Conservation (phyloP, 2,329 filamentous ascomycete genomes). For the Knufia petricola region DNA sequence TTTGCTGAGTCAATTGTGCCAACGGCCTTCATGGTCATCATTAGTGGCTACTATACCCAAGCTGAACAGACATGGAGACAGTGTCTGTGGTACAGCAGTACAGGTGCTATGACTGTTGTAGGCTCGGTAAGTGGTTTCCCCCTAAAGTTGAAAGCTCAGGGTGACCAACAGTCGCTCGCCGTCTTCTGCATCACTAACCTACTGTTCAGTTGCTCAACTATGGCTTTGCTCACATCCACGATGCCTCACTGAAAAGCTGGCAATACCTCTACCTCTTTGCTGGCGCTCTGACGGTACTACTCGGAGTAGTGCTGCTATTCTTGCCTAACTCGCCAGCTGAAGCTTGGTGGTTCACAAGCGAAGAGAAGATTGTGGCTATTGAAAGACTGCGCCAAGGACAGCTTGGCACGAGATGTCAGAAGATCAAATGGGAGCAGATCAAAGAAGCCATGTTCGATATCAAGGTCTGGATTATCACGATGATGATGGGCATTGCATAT, state of each 20-base stretch:
- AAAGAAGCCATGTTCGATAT: slow-evolving; percentile 49
- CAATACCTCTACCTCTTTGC: slow-evolving; percentile 63
- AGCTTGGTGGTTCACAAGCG: slow-evolving; percentile 58
- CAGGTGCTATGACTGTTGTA: slow-evolving; percentile 50
- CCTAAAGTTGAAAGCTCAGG: too few relatives aligned
- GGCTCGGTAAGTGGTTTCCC: too few relatives aligned
- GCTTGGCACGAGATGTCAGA: slow-evolving; percentile 53
- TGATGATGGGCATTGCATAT: slow-evolving; percentile 62
- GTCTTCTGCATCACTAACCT: too few relatives aligned
- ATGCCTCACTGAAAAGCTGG: slow-evolving; percentile 50
- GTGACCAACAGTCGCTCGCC: too few relatives aligned
- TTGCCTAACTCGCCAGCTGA: slow-evolving; percentile 56
- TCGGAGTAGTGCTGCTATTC: slow-evolving; percentile 55
- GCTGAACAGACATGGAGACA: slow-evolving; percentile 55
- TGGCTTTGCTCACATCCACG: slow-evolving; percentile 54
- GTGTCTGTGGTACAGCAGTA: slow-evolving; percentile 56
- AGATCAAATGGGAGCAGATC: slow-evolving; percentile 51
- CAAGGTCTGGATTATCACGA: slow-evolving; percentile 53
- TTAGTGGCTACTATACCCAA: slow-evolving; percentile 56
- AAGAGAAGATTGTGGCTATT: slow-evolving; percentile 55
- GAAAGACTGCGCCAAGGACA: slow-evolving; percentile 54
- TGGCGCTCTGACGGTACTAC: slow-evolving; percentile 53
- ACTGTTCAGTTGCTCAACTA: too few relatives aligned
- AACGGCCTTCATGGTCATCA: slow-evolving; percentile 56
- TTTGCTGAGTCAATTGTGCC: slow-evolving; percentile 57